Evolutionary conservation across 305 asterid genomes (phyloP).

Genomic region (Plantago rigida): DNA sequence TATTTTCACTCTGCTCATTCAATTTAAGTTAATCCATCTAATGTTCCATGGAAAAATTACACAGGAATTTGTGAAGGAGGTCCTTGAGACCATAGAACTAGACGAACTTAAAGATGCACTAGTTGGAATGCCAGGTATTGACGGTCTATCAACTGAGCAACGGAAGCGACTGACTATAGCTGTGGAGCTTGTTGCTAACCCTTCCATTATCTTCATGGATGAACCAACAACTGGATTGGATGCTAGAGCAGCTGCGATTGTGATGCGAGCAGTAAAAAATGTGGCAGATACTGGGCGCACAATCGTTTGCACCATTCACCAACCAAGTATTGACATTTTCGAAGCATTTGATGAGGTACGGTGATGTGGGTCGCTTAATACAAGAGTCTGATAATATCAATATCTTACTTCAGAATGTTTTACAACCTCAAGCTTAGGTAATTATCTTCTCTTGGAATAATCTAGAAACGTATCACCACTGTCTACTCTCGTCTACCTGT

Average conservation of each 20-base stretch:
- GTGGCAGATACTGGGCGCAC: conserved; percentile 62
- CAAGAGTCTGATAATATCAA: not conserved
- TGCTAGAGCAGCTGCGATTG: conserved; percentile 68
- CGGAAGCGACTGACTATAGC: conserved; percentile 32
- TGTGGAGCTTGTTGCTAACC: conserved; percentile 48
- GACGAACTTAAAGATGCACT: conserved; percentile 23
- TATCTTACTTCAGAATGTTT: not conserved
- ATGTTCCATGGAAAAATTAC: not conserved
- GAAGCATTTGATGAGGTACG: conserved; percentile 73
- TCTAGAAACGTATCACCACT: not conserved
- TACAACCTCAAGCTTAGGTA: not conserved
- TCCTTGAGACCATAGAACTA: conserved; percentile 25
- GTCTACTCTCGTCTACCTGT: no score
- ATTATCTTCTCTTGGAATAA: not conserved
- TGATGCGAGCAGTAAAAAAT: conserved; percentile 57
- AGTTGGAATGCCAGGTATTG: conserved; percentile 24
- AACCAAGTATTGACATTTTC: conserved; percentile 68
- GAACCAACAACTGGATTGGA: conserved; percentile 67
- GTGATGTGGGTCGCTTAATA: not conserved
- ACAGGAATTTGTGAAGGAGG: conserved; percentile 26
- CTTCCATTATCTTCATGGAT: conserved; percentile 57
- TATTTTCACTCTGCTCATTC: not conserved
- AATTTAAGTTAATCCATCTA: not conserved
- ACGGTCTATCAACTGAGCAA: conserved; percentile 27
- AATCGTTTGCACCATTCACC: conserved; percentile 61